Base-by-base conservation (phyloP, 768 basidiomycete genomes). In the Punctularia strigosozonata region DNA sequence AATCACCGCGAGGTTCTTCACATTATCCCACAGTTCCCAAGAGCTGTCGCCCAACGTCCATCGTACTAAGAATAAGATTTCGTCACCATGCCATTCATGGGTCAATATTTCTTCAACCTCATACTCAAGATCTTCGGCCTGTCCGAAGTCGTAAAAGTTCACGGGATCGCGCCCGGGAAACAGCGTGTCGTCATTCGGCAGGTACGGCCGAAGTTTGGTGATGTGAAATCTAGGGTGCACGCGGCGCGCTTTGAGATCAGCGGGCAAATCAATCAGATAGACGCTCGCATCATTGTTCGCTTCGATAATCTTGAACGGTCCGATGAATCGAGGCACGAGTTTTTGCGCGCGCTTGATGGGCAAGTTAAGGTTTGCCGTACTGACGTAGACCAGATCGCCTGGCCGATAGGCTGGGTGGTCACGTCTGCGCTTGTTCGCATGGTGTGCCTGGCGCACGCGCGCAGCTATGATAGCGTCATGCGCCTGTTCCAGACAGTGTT, bases 271-370 rank as follows among this genome's bases (percentile, higher is more conserved):
- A 10, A 30, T 10, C 1, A 63, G 3, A 1, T 31, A n/a, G 31
- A 44, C 62, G 0, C 47, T 45, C 0, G 45, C 49, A 10, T 55
- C 49, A 0, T 34, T 35, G 5, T 46, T 17, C 7, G 46, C 46
- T 4, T 38, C 37, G 0, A 42, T 14, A 4, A 63, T 46, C 14
- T 40, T 44, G 36, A 52, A 61, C 0, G 62, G 62, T 3, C 62
- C 60, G 19, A 63, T 51, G 33, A 44, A 66, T 22, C 58, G 60
- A 1, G 61, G 64, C 6, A 50, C 46, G 1, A 66, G 43, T 30
- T 66, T 66, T 1, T 46, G 31, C 0, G 57, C 50, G 15, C 48
- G 4, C 3, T 46, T 42, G 36, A 59, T 61, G 0, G 58, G 60
- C 5, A 63, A 14, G 5, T 43, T 50, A 0, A 66, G 34, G 38